phyloP scores from a whole-genome alignment of 2,329 filamentous ascomycete genomes.

The Sporothrix curviconia region DNA sequence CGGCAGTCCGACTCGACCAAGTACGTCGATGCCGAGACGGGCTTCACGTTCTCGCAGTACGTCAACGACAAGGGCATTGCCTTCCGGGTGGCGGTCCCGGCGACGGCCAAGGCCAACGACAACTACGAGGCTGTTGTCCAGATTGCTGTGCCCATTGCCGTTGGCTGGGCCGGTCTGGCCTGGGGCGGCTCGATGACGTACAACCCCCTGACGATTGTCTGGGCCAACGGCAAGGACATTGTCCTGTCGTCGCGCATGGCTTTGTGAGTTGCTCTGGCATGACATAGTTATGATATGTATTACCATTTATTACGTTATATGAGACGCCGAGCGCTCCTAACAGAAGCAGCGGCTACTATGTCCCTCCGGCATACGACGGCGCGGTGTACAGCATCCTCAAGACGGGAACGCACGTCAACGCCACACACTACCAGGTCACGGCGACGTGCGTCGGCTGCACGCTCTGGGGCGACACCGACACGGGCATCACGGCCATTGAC shows the following conservation, averaged over 20 bases:
- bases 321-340: too few relatives aligned
- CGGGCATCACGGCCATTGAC: constrained; percentile 33
- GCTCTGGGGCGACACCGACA: constrained; percentile 36
- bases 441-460: constrained; percentile 37
- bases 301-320: too few relatives aligned
- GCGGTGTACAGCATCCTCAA: constrained; percentile 29
- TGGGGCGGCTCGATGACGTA: constrained; percentile 46
- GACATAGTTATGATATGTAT: neutral
- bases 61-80: constrained; percentile 32
- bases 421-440: constrained; percentile 36
- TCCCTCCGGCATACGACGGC: constrained; percentile 26
- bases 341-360: constrained; percentile 28
- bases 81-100: constrained; percentile 32
- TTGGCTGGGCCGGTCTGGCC: constrained; percentile 42
- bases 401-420: constrained; percentile 34
- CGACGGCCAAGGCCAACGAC: constrained; percentile 24
- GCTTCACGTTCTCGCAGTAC: constrained; percentile 38
- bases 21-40: constrained; percentile 32
- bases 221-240: constrained; percentile 36
- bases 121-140: constrained; percentile 32
- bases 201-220: constrained; percentile 39
- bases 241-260: constrained; percentile 39
- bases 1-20: constrained; percentile 29
- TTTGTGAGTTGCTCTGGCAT: constrained; percentile 30
- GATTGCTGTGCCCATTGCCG: constrained; percentile 35